These are phyloP conservation scores for Cordyceps cateniannulata DNA, from an alignment of 2,329 filamentous ascomycete species.

Conservation along the genomic window DNA sequence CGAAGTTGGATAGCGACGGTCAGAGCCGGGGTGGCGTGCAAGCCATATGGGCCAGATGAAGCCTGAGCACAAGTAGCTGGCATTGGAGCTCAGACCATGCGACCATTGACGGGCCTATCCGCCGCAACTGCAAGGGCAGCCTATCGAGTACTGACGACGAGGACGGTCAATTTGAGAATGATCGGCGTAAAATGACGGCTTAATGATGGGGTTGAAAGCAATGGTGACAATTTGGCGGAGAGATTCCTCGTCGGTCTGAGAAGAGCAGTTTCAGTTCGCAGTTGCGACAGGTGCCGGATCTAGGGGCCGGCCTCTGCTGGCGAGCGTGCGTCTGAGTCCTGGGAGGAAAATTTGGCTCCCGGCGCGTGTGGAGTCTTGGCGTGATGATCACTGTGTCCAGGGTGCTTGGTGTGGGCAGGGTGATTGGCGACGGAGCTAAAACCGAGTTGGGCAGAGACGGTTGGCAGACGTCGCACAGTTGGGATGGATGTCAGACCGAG, in stretches of 20 bases:
- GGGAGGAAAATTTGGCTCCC: neutral
- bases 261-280: neutral
- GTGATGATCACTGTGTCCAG: conserved; percentile 1
- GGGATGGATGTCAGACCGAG: neutral
- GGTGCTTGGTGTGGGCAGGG: neutral
- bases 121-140: neutral
- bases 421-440: conserved; percentile 6
- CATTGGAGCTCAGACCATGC: neutral
- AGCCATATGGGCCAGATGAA: neutral
- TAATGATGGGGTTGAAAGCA: neutral
- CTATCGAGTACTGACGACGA: neutral
- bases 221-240: neutral
- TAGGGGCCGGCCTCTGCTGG: neutral
- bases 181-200: neutral
- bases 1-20: neutral
- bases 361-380: neutral
- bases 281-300: neutral
- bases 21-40: conserved; percentile 1
- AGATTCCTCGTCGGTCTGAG: neutral
- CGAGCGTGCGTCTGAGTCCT: neutral
- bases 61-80: neutral
- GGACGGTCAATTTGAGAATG: neutral
- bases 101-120: neutral
- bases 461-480: neutral
- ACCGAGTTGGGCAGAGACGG: neutral